Conservation (phyloP, 2,329 filamentous ascomycete species). For the Pseudopyricularia cyperi region DNA sequence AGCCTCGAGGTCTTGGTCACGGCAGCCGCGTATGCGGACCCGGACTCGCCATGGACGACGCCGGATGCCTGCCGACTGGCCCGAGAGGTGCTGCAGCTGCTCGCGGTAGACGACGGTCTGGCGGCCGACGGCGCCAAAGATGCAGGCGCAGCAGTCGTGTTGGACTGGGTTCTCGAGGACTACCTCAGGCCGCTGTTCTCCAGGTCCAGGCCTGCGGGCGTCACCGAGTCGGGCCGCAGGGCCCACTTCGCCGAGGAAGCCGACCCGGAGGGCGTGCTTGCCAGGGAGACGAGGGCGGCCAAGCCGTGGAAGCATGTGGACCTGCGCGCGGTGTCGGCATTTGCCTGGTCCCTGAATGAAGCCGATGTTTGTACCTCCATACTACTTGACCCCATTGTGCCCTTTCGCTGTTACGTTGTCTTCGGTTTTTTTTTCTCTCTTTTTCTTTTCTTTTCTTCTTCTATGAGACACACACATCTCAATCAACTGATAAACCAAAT, state of each 20-base stretch:
- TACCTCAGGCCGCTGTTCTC: slow-evolving; percentile 58
- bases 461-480: background rate
- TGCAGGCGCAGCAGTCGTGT: slow-evolving; percentile 28
- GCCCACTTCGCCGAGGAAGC: slow-evolving; percentile 28
- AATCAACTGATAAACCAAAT: background rate
- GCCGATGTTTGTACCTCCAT: slow-evolving; percentile 29
- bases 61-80: slow-evolving; percentile 16
- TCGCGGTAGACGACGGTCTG: background rate
- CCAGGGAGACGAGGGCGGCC: slow-evolving; percentile 23
- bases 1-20: slow-evolving; percentile 16
- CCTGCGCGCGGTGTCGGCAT: slow-evolving; percentile 37
- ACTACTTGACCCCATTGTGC: background rate
- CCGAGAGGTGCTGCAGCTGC: slow-evolving; percentile 15
- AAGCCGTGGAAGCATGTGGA: slow-evolving; percentile 50
- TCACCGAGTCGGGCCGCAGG: slow-evolving; percentile 46
- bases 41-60: slow-evolving; percentile 15
- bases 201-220: slow-evolving; percentile 33
- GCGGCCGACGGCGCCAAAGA: background rate
- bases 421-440: background rate
- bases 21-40: slow-evolving; percentile 18
- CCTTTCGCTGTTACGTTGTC: background rate
- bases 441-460: background rate
- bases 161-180: slow-evolving; percentile 42
- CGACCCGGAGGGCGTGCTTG: slow-evolving; percentile 19
- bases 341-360: slow-evolving; percentile 45